Evolutionary conservation across 148 eudicot genomes (phyloP), one percentile per base, ranked within the genome.

Genomic region (Silene latifolia): DNA sequence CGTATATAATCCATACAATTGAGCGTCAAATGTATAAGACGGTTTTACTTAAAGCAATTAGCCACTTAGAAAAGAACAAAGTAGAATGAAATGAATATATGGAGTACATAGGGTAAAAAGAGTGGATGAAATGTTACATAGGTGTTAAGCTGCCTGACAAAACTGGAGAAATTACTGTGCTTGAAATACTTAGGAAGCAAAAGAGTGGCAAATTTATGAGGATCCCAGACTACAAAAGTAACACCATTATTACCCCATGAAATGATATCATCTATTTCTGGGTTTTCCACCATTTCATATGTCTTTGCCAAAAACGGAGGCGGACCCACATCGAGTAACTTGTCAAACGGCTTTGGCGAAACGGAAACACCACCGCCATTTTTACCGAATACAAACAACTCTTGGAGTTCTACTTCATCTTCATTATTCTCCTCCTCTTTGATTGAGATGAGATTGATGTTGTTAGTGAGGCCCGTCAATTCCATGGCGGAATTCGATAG

Each of bases 141-240:
- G n/a, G n/a, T n/a, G n/a, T n/a, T n/a, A n/a, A n/a, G n/a, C n/a
- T n/a, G n/a, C n/a, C n/a, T n/a, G n/a, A n/a, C n/a, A n/a, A n/a
- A n/a, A n/a, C n/a, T n/a, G n/a, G n/a, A n/a, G 97, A 91, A 91
- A 80, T 91, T 91, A 78, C 60, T 78, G 73, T 91, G 97, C 78
- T 89, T 91, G 80, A n/a, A 91, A 69, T 84, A 78, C 61, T 81
- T 85, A 8, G 93, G 87, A 47, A 91, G 85, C 80, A 91, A 77
- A 72, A 77, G 56, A 32, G 62, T 46, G 25, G 88, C 81, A 58
- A 91, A 88, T 19, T 80, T 78, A 59, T 82, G 85, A 68, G 81
- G 85, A 48, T 91, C 93, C 93, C 93, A 86, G 20, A 89, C 85
- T 13, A 91, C 48, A 53, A 91, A 91, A 75, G 86, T 88, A 17